A percentile compares a stretch with the other conserved stretches of the same genome.
These are phyloP conservation scores for Neopestalotiopsis rosae DNA, from an alignment of 2,329 filamentous ascomycete species.

Conservation along the genomic window DNA sequence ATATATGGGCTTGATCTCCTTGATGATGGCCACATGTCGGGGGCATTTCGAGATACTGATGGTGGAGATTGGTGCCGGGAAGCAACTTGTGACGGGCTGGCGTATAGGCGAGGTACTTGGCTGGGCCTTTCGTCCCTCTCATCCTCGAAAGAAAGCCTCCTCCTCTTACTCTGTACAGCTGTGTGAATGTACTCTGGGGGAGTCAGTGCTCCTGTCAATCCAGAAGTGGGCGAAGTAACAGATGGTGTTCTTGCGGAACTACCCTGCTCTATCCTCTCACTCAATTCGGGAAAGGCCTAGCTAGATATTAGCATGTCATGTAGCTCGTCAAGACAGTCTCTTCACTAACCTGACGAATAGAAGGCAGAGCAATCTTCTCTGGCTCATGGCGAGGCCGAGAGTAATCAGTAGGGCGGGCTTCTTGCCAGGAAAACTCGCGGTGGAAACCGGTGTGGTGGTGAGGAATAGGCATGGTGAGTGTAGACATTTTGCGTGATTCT, in stretches of 20 bases:
- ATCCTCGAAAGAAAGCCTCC: constrained; percentile 48
- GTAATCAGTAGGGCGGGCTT: constrained; percentile 40
- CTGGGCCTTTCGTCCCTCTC: constrained; percentile 46
- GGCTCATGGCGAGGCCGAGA: constrained; percentile 43
- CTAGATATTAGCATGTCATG: constrained; percentile 24
- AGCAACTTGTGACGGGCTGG: constrained; percentile 35
- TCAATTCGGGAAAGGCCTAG: constrained; percentile 53
- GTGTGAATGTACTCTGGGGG: constrained; percentile 57
- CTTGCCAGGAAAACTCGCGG: constrained; percentile 46
- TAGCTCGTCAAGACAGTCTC: neutral
- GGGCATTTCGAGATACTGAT: constrained; percentile 29
- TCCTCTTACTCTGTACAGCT: constrained; percentile 53
- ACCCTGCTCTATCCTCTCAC: constrained; percentile 40
- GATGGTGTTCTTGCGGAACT: constrained; percentile 36
- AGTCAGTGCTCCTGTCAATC: constrained; percentile 36
- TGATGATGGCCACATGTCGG: constrained; percentile 42
- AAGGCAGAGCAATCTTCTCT: constrained; percentile 52
- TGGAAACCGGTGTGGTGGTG: constrained; percentile 47
- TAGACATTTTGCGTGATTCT: constrained; percentile 51
- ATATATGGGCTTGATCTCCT: constrained; percentile 42
- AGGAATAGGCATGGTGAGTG: constrained; percentile 52
- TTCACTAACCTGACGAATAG: constrained; percentile 55
- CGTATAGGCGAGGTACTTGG: constrained; percentile 54
- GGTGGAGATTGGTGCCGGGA: constrained; percentile 43
- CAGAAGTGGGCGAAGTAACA: constrained; percentile 40